A percentile compares a stretch with the other conserved stretches of the same genome.
Evolutionary conservation across 2,329 filamentous ascomycete species (phyloP).

Genomic region (Beauveria australis): DNA sequence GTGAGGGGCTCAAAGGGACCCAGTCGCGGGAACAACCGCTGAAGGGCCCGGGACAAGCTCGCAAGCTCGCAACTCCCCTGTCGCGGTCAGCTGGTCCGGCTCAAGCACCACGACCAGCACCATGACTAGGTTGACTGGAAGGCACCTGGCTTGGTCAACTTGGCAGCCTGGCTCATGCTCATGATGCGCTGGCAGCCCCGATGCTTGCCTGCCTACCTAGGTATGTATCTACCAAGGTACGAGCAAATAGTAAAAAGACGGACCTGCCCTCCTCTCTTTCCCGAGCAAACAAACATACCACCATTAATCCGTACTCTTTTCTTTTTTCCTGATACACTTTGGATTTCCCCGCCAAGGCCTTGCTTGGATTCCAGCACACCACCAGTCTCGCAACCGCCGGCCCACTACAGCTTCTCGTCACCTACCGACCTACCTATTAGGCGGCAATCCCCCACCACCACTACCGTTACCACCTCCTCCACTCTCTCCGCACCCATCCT

Average conservation of each 20-base stretch:
- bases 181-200: slow-evolving; percentile 10
- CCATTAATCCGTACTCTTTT: background rate
- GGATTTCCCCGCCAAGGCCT: background rate
- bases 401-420: background rate
- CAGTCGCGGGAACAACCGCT: slow-evolving; percentile 11
- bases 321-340: background rate
- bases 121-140: background rate
- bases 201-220: background rate
- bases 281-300: background rate
- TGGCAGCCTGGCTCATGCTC: background rate
- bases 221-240: too few relatives aligned
- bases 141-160: background rate
- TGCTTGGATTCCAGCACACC: background rate
- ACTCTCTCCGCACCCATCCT: slow-evolving; percentile 2
- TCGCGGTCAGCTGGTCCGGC: slow-evolving; percentile 3
- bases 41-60: background rate
- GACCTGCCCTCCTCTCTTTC: background rate
- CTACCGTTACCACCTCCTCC: slow-evolving; percentile 1
- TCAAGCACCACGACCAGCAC: background rate
- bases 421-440: background rate
- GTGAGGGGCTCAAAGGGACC: background rate
- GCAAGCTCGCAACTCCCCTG: background rate
- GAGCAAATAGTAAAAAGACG: background rate
- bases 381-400: background rate
- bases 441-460: slow-evolving; percentile 3